A percentile compares a stretch with the other conserved stretches of the same genome.
phyloP scores from a whole-genome alignment of 495 filamentous ascomycete genomes.

The Aspergillus nanangensis region DNA sequence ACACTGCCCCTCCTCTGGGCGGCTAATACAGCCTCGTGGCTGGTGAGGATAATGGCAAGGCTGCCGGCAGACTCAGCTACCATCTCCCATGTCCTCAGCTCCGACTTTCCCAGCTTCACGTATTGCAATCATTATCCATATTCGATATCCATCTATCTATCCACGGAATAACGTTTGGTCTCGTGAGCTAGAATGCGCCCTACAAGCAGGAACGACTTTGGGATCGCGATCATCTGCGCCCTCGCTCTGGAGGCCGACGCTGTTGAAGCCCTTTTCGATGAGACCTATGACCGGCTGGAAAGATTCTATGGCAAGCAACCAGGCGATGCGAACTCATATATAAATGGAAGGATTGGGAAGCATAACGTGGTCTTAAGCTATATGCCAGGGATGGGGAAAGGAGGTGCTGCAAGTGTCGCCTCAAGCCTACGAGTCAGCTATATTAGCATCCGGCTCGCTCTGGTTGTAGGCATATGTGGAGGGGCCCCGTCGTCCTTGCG shows the following conservation, averaged over 20 bases:
- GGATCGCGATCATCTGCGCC: slow-evolving; percentile 7
- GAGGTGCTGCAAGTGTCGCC: slow-evolving; percentile 21
- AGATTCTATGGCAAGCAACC: not conserved
- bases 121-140: too few species aligned
- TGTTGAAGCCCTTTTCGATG: slow-evolving; percentile 23
- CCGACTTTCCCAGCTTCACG: too few species aligned
- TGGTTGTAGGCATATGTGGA: slow-evolving; percentile 28
- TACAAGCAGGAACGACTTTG: slow-evolving; percentile 9
- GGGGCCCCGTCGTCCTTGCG: slow-evolving; percentile 14
- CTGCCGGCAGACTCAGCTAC: too few species aligned
- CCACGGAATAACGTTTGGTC: too few species aligned
- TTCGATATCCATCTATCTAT: too few species aligned
- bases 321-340: slow-evolving; percentile 18
- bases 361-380: slow-evolving; percentile 31
- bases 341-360: slow-evolving; percentile 26
- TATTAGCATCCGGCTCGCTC: slow-evolving; percentile 10
- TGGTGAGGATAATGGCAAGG: too few species aligned
- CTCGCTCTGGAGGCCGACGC: slow-evolving; percentile 21
- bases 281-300: slow-evolving; percentile 11
- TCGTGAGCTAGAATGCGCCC: slow-evolving; percentile 4
- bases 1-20: too few species aligned
- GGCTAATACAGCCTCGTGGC: too few species aligned
- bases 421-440: slow-evolving; percentile 25
- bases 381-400: slow-evolving; percentile 30
- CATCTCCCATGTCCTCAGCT: too few species aligned